Conservation (phyloP, 179 eudicot genomes). For the Beta corolliflora region DNA sequence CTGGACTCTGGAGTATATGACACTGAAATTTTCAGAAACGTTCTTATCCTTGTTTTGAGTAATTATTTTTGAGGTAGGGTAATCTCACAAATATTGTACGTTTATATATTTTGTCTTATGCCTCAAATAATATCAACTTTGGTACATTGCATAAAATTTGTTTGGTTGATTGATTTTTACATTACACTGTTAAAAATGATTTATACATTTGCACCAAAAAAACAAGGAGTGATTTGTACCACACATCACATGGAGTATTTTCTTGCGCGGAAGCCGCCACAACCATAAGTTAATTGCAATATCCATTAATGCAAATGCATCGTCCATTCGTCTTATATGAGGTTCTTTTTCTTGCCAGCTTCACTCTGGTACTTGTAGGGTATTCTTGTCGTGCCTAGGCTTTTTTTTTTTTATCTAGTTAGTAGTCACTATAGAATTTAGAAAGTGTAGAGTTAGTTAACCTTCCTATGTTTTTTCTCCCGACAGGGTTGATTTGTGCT, state of each 20-base stretch:
- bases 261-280: not conserved
- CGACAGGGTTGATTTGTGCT: no score
- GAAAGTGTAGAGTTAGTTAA: no score
- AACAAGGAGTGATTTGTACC: not conserved
- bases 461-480: no score
- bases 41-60: not conserved
- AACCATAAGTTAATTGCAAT: conserved; percentile 11
- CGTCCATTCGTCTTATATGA: not conserved
- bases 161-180: conserved; percentile 9
- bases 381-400: not conserved
- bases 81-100: not conserved
- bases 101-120: conserved; percentile 19
- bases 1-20: not conserved
- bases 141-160: not conserved
- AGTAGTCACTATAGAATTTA: no score
- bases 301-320: conserved; percentile 5
- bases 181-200: no score
- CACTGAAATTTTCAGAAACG: not conserved
- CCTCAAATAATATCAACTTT: conserved; percentile 1
- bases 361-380: not conserved
- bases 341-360: not conserved
- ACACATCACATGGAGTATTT: conserved; percentile 5
- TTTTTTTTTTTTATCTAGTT: no score
- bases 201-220: no score
- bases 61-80: not conserved